Evolutionary conservation across 2,329 filamentous ascomycete genomes (phyloP), one percentile per base, ranked within the genome.

Genomic region (Ascochyta fabae): DNA sequence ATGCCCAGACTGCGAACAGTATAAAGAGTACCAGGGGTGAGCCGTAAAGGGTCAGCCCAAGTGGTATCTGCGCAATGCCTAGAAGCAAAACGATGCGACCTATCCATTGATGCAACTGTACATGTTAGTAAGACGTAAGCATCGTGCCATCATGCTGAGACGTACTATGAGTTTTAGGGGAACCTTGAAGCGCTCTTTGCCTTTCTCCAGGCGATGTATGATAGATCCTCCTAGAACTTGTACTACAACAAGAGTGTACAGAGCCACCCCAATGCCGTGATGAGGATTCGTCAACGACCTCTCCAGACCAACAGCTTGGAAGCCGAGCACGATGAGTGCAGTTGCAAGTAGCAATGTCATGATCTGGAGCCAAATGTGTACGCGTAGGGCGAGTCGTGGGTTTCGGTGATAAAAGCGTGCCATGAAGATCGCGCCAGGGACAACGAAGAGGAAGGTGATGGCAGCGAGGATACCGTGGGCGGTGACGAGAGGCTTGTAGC

Each of bases 11-110:
- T 0, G 93, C 84, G 69, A 90, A 99, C 3, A 98, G 80, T 48
- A 99, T 87, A 73, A 98, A 99, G 3, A 93, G 83, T 34, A 84
- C 85, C 68, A 89, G 86, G 5, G 95, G 94, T 27, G 93, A 96
- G 6, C 95, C 95, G 69, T 97, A 99, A 1, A 99, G 81, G 0
- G 93, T 93, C 42, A 99, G 81, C 0, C 95, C 95, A 0, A 99
- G 82, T 0, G 95, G 90, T 10, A 99, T 86, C 72, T 99, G 95
- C 3, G 88, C 84, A 62, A 98, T 87, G 0, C 91, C 95, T 4
- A 99, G 80, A 16, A 98, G 77, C 3, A 90, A 89, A 66, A 94
- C 86, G 0, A 85, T 79, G 53, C 93, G 83, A 16, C 95, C 95
- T 16, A 90, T 78, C 92, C 95, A 97, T 71, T 93, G 90, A 77